These are phyloP conservation scores for Astraeus odoratus DNA, from an alignment of 768 basidiomycete species.

Conservation along the genomic window DNA sequence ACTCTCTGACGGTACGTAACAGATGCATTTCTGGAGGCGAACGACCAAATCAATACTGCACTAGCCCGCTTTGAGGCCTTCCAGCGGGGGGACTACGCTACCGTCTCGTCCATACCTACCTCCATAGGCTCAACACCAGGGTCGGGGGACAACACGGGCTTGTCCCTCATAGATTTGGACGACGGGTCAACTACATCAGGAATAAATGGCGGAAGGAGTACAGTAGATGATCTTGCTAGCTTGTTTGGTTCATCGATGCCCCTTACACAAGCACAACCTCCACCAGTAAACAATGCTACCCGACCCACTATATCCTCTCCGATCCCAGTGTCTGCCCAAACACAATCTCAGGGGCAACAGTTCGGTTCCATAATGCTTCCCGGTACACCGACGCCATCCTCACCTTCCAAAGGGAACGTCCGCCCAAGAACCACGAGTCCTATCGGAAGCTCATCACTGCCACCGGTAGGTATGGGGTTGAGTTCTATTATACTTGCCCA, in stretches of 20 bases:
- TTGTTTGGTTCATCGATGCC: constrained; percentile 38
- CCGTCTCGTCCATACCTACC: constrained; percentile 60
- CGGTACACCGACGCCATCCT: constrained; percentile 29
- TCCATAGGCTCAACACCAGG: constrained; percentile 39
- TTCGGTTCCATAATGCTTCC: constrained; percentile 39
- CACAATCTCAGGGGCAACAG: constrained; percentile 16
- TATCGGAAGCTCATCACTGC: constrained; percentile 2
- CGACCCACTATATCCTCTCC: constrained; percentile 19
- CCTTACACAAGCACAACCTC: constrained; percentile 5
- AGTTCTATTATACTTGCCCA: constrained; percentile 5
- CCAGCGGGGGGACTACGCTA: constrained; percentile 83
- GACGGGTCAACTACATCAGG: constrained; percentile 31
- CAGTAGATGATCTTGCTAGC: constrained; percentile 53
- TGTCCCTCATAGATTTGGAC: constrained; percentile 76
- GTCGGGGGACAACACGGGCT: constrained; percentile 18
- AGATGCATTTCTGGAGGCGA: constrained; percentile 94
- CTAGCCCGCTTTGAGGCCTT: constrained; percentile 87
- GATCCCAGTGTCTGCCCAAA: constrained; percentile 5
- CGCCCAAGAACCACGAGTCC: constrained; percentile 11
- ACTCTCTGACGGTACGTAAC: neutral
- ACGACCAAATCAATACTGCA: constrained; percentile 96
- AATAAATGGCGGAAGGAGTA: constrained; percentile 12
- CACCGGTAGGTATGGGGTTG: neutral
- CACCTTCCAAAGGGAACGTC: constrained; percentile 11
- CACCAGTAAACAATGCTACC: constrained; percentile 22